Conservation (phyloP, 805 yeast species). For the Pichia eremophila region DNA sequence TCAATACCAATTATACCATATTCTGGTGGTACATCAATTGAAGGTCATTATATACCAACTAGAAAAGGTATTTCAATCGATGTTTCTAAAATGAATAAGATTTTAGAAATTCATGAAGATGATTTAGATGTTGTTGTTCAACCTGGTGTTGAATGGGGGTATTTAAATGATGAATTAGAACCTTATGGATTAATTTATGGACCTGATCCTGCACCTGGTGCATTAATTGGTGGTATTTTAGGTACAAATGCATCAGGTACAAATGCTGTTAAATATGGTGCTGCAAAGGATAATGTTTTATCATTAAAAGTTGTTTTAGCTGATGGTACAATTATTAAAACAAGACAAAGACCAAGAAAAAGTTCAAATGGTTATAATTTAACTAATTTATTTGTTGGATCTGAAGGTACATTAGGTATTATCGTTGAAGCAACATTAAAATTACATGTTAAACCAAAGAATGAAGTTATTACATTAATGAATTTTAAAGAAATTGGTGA, state of each 20-base stretch:
- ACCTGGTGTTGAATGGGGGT: conserved; percentile 75
- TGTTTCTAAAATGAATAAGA: conserved; percentile 49
- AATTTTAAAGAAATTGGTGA: conserved; percentile 58
- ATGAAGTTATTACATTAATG: conserved; percentile 61
- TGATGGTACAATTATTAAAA: conserved; percentile 70
- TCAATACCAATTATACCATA: conserved; percentile 63
- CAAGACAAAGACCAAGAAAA: conserved; percentile 66
- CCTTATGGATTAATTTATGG: conserved; percentile 55
- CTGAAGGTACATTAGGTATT: conserved; percentile 74
- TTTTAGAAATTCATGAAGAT: conserved; percentile 45
- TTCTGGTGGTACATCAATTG: conserved; percentile 71
- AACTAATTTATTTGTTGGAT: conserved; percentile 66
- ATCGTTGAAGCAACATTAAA: conserved; percentile 71
- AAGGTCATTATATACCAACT: conserved; percentile 69
- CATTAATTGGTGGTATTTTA: conserved; percentile 67
- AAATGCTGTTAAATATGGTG: conserved; percentile 69
- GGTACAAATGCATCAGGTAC: conserved; percentile 76
- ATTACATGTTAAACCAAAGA: conserved; percentile 53
- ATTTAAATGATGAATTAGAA: conserved; percentile 43
- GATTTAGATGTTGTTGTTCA: conserved; percentile 72
- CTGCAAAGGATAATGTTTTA: conserved; percentile 65
- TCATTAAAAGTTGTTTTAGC: conserved; percentile 67
- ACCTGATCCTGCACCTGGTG: conserved; percentile 74
- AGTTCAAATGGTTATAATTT: conserved; percentile 74
- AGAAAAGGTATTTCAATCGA: conserved; percentile 55